These are phyloP conservation scores for Debaryomycetaceae sp. DNA, from an alignment of 1,139 yeast species.

Conservation along the genomic window DNA sequence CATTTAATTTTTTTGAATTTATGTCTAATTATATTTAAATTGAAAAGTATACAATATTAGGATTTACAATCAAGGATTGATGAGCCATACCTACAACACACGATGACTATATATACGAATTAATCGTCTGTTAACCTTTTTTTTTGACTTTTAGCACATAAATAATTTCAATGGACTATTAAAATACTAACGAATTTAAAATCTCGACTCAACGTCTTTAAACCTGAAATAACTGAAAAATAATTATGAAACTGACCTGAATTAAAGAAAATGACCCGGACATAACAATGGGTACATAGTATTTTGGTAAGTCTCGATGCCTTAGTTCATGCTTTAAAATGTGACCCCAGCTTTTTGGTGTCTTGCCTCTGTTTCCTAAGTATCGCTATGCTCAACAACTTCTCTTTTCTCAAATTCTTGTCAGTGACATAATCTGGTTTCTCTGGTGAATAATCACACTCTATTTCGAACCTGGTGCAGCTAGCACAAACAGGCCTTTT, in stretches of 20 bases:
- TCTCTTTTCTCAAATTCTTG: constrained; percentile 32
- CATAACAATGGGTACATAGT: no score
- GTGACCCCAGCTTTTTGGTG: constrained; percentile 1
- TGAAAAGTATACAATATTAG: no score
- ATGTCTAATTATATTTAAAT: no score
- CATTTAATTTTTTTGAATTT: no score
- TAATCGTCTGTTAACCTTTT: no score
- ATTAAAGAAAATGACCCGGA: no score
- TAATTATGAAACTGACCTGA: neutral
- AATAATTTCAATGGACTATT: constrained; percentile 1
- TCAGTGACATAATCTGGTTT: constrained; percentile 43
- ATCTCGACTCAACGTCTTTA: neutral
- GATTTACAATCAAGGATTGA: no score
- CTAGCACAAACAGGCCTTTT: constrained; percentile 35
- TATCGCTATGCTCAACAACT: constrained; percentile 30
- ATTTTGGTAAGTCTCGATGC: neutral
- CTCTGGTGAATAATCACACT: constrained; percentile 41
- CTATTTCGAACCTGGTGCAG: constrained; percentile 40
- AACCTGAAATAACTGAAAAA: neutral
- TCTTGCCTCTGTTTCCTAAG: constrained; percentile 28
- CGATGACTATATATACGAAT: no score
- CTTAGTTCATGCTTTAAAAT: neutral
- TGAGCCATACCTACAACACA: no score
- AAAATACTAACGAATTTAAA: neutral
- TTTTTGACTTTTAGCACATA: neutral